phyloP scores from a whole-genome alignment of 306 rosid species.

The Lathyrus aphaca region DNA sequence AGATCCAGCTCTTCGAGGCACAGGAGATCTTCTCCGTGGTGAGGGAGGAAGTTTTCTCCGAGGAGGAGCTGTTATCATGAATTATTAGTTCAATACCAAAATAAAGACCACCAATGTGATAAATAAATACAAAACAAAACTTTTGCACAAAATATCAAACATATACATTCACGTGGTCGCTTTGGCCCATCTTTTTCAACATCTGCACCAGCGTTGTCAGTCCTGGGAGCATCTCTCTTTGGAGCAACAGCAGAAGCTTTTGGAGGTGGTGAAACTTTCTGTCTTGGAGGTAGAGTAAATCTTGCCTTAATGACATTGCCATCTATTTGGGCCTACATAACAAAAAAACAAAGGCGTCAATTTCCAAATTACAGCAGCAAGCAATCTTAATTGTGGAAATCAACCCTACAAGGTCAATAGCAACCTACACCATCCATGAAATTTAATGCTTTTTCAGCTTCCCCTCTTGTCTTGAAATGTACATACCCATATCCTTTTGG shows the following conservation, averaged over 20 bases:
- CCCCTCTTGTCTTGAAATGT: slow-evolving; percentile 85
- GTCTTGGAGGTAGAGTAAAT: slow-evolving; percentile 87
- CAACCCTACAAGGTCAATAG: slow-evolving; percentile 24
- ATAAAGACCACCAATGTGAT: slow-evolving; percentile 7
- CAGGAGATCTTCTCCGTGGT: slow-evolving; percentile 89
- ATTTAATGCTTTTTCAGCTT: slow-evolving; percentile 86
- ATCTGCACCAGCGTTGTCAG: slow-evolving; percentile 70
- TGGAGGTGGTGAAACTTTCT: slow-evolving; percentile 76
- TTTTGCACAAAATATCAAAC: slow-evolving; percentile 18
- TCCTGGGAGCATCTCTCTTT: slow-evolving; percentile 77
- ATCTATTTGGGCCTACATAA: slow-evolving; percentile 93
- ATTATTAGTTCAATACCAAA: slow-evolving; percentile 32
- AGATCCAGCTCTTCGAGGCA: slow-evolving; percentile 85
- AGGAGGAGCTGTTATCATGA: slow-evolving; percentile 67
- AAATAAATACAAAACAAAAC: slow-evolving; percentile 6
- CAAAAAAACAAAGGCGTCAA: slow-evolving; percentile 36
- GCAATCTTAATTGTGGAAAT: slow-evolving; percentile 27
- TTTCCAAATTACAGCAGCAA: slow-evolving; percentile 25
- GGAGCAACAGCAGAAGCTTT: slow-evolving; percentile 63
- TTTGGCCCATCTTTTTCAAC: slow-evolving; percentile 79
- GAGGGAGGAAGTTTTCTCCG: slow-evolving; percentile 75
- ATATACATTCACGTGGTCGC: slow-evolving; percentile 79
- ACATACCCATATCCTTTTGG: slow-evolving; percentile 96
- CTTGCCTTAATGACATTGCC: slow-evolving; percentile 87
- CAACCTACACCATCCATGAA: slow-evolving; percentile 93